Evolutionary conservation across 495 filamentous ascomycete species (phyloP), one percentile per base, ranked within the genome.

Genomic region (Aspergillus campestris): DNA sequence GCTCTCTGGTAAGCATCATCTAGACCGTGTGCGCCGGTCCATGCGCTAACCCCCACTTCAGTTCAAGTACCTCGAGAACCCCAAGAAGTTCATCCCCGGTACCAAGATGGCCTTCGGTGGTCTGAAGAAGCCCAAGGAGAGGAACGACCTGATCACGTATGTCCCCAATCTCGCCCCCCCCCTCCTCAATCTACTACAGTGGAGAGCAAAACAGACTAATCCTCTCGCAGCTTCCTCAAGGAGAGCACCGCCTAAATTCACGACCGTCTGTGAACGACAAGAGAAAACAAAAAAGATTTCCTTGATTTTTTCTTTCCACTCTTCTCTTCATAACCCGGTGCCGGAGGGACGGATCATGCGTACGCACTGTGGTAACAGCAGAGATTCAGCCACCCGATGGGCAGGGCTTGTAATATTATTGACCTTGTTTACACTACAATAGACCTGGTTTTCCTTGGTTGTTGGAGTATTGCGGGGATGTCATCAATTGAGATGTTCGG

Each of bases 81-180:
- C 86, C 56, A 91, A 91, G 77, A 91, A 91, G 71, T 91, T 82
- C 82, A 97, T 99, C 52, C 94, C 92, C 59, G 92, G 92, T 56
- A 99, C 92, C 70, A 99, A 99, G 88, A 99, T 99, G 92, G 92
- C 92, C 61, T 99, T 99, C 69, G 92, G 92, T 75, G 92, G 92
- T 64, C 77, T 99, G 57, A 99, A 99, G 91, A 99, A 99, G 86
- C 81, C 77, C 55, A 96, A 96, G 86, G 92, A 99, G 76, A 79
- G 92, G 69, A 97, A 97, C 72, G 94, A 99, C 74, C 79, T 99
- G 56, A 94, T 97, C 79, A 91, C 89, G 87, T 94, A 84, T 58
- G 87, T 77, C 57, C n/a, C n/a, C n/a, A n/a, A n/a, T 27, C 34
- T 8, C 18, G 24, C 18, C 30, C 13, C 33, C 24, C 10, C 10